Percentiles rank a stretch among this genome's conserved stretches.
These are phyloP conservation scores for Colletotrichum liaoningense DNA, from an alignment of 2,329 filamentous ascomycete genomes.

Conservation along the genomic window DNA sequence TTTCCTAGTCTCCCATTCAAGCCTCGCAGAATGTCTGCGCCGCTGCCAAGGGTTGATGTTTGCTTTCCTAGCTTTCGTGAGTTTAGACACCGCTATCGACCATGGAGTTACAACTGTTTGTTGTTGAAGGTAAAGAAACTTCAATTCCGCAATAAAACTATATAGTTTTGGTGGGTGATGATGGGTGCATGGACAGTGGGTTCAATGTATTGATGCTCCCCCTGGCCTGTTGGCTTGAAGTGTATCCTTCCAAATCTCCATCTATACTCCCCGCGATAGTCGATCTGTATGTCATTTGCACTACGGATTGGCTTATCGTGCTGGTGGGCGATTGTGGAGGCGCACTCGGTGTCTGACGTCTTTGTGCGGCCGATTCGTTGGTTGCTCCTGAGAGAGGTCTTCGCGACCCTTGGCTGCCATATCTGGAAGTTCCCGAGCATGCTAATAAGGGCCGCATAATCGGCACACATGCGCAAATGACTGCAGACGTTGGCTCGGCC, in stretches of 20 bases:
- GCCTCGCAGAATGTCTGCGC: background rate
- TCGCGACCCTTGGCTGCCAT: background rate
- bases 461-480: slow-evolving; percentile 9
- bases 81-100: background rate
- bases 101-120: background rate
- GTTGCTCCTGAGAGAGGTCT: background rate
- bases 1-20: background rate
- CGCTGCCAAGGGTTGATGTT: background rate
- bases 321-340: background rate
- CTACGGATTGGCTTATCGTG: too few relatives aligned
- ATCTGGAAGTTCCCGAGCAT: background rate
- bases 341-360: background rate
- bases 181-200: background rate
- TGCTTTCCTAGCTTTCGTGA: background rate
- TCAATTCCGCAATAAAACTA: background rate
- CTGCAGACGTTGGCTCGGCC: slow-evolving; percentile 1
- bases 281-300: background rate
- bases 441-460: slow-evolving; percentile 7
- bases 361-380: background rate
- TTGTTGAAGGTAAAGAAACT: background rate
- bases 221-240: background rate
- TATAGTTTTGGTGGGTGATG: background rate
- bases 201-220: background rate
- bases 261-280: background rate
- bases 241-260: background rate